Conservation (phyloP, 768 basidiomycete species). For the Jaapia argillacea region DNA sequence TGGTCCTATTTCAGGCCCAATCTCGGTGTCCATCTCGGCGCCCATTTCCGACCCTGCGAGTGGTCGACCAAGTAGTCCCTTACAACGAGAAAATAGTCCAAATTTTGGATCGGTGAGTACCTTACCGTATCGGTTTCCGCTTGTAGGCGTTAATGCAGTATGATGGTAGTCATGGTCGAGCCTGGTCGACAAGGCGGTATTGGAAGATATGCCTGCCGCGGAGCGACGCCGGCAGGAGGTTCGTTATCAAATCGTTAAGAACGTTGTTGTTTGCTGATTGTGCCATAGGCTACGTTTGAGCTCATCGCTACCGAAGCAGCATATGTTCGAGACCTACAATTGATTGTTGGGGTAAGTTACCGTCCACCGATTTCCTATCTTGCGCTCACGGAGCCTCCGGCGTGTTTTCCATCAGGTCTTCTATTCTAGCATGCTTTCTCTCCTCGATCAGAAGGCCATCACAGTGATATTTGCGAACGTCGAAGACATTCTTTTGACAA, state of each 20-base stretch:
- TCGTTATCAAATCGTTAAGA: conserved; percentile 4
- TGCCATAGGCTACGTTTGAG: conserved; percentile 77
- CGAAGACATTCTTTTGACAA: conserved; percentile 84
- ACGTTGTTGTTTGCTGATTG: neutral
- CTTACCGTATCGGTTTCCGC: no score
- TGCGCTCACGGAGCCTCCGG: neutral
- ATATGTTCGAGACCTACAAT: conserved; percentile 86
- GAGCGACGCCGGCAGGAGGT: conserved; percentile 90
- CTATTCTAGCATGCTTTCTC: conserved; percentile 65
- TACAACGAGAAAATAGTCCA: conserved; percentile 36
- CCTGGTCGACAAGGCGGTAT: conserved; percentile 73
- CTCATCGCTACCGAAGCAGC: conserved; percentile 84
- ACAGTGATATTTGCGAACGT: conserved; percentile 87
- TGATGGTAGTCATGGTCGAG: conserved; percentile 78
- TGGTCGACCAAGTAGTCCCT: conserved; percentile 6
- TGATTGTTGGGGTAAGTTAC: conserved; percentile 71
- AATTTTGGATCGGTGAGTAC: conserved; percentile 57
- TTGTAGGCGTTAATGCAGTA: neutral
- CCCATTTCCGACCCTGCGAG: neutral
- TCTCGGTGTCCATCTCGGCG: neutral
- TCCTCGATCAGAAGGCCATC: conserved; percentile 68
- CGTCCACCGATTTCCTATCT: no score
- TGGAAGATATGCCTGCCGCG: conserved; percentile 66
- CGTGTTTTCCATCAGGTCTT: conserved; percentile 46
- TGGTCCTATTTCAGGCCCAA: conserved; percentile 50